Conservation (phyloP, 2,329 filamentous ascomycete species). For the Penicillium sp. region DNA sequence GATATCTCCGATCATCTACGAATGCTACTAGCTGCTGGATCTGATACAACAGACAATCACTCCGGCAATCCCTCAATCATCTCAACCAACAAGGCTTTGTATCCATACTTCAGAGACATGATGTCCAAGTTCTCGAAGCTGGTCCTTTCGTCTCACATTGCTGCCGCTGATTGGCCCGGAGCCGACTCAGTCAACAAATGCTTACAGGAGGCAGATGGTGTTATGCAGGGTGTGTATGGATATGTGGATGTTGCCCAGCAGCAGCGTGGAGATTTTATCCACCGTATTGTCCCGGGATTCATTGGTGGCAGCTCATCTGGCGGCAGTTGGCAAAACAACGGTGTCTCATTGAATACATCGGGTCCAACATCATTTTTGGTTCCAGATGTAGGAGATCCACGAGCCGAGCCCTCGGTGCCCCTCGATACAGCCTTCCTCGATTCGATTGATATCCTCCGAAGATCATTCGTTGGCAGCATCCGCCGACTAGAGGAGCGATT, state of each 20-base stretch:
- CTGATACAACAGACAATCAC: constrained; percentile 96
- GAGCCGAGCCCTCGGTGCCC: constrained; percentile 68
- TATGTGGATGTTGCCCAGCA: constrained; percentile 95
- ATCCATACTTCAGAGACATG: constrained; percentile 97
- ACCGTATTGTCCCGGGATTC: constrained; percentile 90
- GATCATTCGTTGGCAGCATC: constrained; percentile 81
- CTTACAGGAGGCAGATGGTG: constrained; percentile 93
- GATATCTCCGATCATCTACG: constrained; percentile 97
- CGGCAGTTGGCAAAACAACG: constrained; percentile 81
- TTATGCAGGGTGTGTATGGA: constrained; percentile 88
- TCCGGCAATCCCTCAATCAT: constrained; percentile 99
- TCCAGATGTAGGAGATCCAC: constrained; percentile 76
- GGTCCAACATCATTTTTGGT: constrained; percentile 73
- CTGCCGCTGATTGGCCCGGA: constrained; percentile 91
- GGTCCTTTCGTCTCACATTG: constrained; percentile 96
- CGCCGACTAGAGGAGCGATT: constrained; percentile 85
- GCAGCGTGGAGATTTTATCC: constrained; percentile 89
- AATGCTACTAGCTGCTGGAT: constrained; percentile 89
- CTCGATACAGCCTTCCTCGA: constrained; percentile 79
- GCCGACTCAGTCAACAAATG: constrained; percentile 94
- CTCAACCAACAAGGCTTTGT: constrained; percentile 93
- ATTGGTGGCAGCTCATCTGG: constrained; percentile 80
- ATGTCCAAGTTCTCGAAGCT: constrained; percentile 99
- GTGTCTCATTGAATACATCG: constrained; percentile 63
- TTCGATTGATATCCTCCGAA: constrained; percentile 80